A percentile compares a stretch with the other conserved stretches of the same genome.
phyloP scores from a whole-genome alignment of 139 green algal genomes.

The Tetraselmis chui region DNA sequence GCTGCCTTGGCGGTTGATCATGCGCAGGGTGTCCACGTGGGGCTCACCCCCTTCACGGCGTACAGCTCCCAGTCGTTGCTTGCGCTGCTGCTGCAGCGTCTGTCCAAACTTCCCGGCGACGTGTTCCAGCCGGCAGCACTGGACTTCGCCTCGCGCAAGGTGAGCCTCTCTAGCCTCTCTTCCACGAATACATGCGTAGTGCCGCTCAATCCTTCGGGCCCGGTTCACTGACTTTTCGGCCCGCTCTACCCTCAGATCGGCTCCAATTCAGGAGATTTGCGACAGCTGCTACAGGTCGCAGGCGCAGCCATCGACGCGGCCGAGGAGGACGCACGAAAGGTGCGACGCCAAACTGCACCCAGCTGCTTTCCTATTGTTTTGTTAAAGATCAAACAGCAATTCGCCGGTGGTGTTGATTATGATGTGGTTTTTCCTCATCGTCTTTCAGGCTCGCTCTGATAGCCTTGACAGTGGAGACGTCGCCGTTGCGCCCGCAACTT shows the following conservation, averaged over 20 bases:
- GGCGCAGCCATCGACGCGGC: slow-evolving; percentile 1
- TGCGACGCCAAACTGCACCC: no score
- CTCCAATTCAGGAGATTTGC: slow-evolving; percentile 39
- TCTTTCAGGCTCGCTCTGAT: no score
- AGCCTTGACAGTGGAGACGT: no score
- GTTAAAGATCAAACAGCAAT: no score
- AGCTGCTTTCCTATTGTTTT: no score
- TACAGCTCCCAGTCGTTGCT: not conserved
- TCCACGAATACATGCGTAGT: no score
- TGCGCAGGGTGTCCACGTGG: not conserved
- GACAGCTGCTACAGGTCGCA: slow-evolving; percentile 24
- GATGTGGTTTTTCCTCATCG: no score
- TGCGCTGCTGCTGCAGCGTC: slow-evolving; percentile 31
- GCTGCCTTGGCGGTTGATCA: no score
- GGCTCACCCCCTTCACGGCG: not conserved
- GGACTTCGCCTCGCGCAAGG: slow-evolving; percentile 34
- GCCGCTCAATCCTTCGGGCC: not conserved
- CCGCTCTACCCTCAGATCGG: slow-evolving; percentile 21
- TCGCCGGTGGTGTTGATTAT: no score
- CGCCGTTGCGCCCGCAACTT: no score
- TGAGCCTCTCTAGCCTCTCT: not conserved
- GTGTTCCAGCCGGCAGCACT: slow-evolving; percentile 31
- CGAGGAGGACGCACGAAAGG: slow-evolving; percentile 13
- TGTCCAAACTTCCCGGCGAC: slow-evolving; percentile 29
- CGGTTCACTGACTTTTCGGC: slow-evolving; percentile 1